phyloP scores from a whole-genome alignment of 148 eudicot genomes.

The Rhododendron ovatum region DNA sequence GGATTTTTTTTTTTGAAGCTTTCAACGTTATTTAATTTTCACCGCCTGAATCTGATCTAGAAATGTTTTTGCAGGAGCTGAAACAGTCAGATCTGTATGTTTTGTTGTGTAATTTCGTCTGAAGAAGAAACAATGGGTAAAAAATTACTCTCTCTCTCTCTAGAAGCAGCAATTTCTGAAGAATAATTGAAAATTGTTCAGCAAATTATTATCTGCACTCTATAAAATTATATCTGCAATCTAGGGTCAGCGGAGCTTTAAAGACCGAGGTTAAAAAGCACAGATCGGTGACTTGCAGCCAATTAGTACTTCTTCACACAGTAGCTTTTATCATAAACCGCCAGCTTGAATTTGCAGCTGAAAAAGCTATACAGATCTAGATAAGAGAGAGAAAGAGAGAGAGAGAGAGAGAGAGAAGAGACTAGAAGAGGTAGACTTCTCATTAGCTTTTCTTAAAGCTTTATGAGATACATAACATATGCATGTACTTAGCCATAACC shows the following conservation, averaged over 20 bases:
- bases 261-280: not conserved
- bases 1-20: not conserved
- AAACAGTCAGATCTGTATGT: constrained; percentile 6
- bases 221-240: not conserved
- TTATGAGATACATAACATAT: not conserved
- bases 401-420: not conserved
- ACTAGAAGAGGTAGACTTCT: not conserved
- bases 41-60: not conserved
- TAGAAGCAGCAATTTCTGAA: not conserved
- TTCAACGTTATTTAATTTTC: not conserved
- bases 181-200: not conserved
- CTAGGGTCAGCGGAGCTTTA: constrained; percentile 6
- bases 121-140: constrained; percentile 1
- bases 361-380: constrained; percentile 4
- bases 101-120: constrained; percentile 10
- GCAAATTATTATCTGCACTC: not conserved
- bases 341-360: constrained; percentile 11
- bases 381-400: not conserved
- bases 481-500: not conserved
- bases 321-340: not conserved
- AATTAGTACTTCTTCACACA: constrained; percentile 3
- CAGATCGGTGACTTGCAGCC: not conserved
- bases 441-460: constrained; percentile 4
- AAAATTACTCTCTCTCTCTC: not conserved
- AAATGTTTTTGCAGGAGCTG: not conserved